Percentiles rank a stretch among this genome's conserved stretches.
These are phyloP conservation scores for Spiraea crenata DNA, from an alignment of 331 rosid species.

Conservation along the genomic window DNA sequence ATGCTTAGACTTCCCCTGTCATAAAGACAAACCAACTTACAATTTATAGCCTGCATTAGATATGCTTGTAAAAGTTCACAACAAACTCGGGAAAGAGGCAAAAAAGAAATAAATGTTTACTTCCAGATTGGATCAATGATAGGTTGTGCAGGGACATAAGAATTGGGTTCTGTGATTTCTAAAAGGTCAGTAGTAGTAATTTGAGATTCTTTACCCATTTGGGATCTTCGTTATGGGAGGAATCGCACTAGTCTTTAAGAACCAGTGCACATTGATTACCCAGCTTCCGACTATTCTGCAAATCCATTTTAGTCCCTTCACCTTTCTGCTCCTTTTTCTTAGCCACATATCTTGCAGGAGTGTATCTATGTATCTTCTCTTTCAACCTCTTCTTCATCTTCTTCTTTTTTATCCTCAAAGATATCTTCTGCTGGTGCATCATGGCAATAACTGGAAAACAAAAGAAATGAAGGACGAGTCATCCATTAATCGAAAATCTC, in stretches of 20 bases:
- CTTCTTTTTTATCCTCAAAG: slow-evolving; percentile 19
- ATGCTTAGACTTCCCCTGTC: slow-evolving; percentile 53
- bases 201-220: slow-evolving; percentile 19
- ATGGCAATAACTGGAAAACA: slow-evolving; percentile 59
- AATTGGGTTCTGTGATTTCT: slow-evolving; percentile 11
- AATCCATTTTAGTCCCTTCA: slow-evolving; percentile 20
- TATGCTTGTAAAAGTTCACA: slow-evolving; percentile 8
- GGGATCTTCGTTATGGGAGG: slow-evolving; percentile 11
- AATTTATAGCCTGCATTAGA: slow-evolving; percentile 17
- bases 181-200: slow-evolving; percentile 15
- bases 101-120: slow-evolving; percentile 28
- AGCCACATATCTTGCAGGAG: slow-evolving; percentile 9
- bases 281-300: slow-evolving; percentile 4
- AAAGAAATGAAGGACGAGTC: slow-evolving; percentile 17
- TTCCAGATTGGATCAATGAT: slow-evolving; percentile 67
- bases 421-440: slow-evolving; percentile 37
- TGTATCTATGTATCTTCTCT: slow-evolving; percentile 21
- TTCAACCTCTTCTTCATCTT: slow-evolving; percentile 9
- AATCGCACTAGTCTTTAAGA: slow-evolving; percentile 24
- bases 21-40: slow-evolving; percentile 15
- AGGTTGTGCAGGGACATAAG: slow-evolving; percentile 45
- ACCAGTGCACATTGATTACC: slow-evolving; percentile 21
- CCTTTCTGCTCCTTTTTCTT: slow-evolving; percentile 13
- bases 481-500: background rate
- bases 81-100: slow-evolving; percentile 5